Base-by-base conservation (phyloP, 2,329 filamentous ascomycete genomes). In the Cladosporium sp. region DNA sequence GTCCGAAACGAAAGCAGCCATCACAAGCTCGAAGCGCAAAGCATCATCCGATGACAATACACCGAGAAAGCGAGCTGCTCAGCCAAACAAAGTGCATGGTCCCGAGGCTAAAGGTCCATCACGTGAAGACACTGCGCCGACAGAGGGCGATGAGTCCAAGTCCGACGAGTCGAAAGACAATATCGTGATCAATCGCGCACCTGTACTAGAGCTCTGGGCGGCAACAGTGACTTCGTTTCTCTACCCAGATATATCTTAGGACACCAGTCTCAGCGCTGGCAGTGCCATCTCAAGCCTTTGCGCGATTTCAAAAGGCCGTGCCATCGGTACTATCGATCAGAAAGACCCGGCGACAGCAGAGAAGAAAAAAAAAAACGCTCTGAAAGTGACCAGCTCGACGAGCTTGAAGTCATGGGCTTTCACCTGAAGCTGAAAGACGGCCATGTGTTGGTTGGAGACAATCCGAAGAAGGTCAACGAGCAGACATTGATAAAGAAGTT, bases 341-440 rank as follows among this genome's bases (percentile, higher is more conserved):
- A 64, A 66, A 16, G 71, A 73, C 49, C 58, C 67, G 56, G 56
- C 56, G 8, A 58, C 70, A 4, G 63, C 69, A 53, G 59, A 70
- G 53, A 53, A 70, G 58, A 67, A 70, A 44, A 23, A 44, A 23
- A 64, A n/a, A 55, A 72, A 31, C 50, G 69, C 23, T 66, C 64
- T 5, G 65, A 69, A 28, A 65, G 71, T 37, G 65, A 70, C 33
- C 50, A 68, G 8, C 55, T 74, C 1, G 70, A 73, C 12, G 69
- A 70, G n/a, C 56, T 76, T 7, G 67, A 74, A 2, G 69, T 75
- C 16, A 75, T 77, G 73, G 65, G 69, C n/a, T 76, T 76, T 65
- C 68, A 73, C 31, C 64, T 77, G 14, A 72, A 72, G 50, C 59
- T 76, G n/a, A 73, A 73, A 49, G 69, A 76, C 66, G 73, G 71